phyloP scores from a whole-genome alignment of 1,139 yeast species.

The Diutina scorzettiae region DNA sequence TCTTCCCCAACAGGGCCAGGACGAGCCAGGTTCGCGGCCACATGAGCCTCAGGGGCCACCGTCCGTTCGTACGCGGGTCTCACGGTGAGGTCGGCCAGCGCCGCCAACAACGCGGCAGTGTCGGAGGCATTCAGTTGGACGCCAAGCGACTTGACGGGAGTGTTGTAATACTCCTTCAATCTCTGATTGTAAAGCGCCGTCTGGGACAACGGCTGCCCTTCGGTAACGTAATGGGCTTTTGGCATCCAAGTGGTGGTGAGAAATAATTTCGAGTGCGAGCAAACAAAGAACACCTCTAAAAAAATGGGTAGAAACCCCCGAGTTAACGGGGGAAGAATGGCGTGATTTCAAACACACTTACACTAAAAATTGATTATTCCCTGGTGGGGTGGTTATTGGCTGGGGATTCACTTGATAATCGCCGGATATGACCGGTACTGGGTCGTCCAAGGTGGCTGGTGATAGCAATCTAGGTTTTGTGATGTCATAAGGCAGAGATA shows the following conservation, averaged over 20 bases:
- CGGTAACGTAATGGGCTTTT: constrained; percentile 36
- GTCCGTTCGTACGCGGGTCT: constrained; percentile 48
- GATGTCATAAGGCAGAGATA: no score
- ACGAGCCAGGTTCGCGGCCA: constrained; percentile 51
- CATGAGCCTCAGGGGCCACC: constrained; percentile 54
- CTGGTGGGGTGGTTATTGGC: no score
- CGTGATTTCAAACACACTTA: no score
- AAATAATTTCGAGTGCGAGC: background rate
- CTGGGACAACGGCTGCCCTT: constrained; percentile 58
- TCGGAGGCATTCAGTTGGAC: constrained; percentile 60
- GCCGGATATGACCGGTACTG: no score
- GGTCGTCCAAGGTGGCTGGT: no score
- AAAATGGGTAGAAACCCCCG: no score
- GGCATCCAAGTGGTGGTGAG: background rate
- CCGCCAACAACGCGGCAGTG: constrained; percentile 66
- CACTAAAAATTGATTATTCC: no score
- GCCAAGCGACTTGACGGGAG: constrained; percentile 64
- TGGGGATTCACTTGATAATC: no score
- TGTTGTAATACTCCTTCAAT: constrained; percentile 52
- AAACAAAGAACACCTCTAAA: no score
- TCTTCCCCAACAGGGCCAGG: constrained; percentile 1
- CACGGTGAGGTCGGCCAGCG: constrained; percentile 50
- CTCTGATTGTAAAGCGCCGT: constrained; percentile 74
- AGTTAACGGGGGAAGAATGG: no score
- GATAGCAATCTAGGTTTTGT: no score